Conservation (phyloP, 352 stramenopile genomes). For the Phytophthora sp. region DNA sequence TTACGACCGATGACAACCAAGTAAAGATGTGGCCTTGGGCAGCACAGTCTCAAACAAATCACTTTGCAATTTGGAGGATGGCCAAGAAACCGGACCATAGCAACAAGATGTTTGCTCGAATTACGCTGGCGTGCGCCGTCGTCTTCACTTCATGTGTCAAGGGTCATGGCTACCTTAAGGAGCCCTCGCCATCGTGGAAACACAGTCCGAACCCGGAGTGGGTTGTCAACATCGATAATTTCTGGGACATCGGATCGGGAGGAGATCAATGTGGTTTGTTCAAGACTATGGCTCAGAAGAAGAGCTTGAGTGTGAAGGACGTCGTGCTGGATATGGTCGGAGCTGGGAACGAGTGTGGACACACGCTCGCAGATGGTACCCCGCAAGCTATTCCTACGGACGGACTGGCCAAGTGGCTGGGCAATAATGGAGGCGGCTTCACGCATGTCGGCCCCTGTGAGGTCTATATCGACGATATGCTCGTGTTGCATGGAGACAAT, state of each 20-base stretch:
- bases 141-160: constrained; percentile 10
- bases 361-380: constrained; percentile 31
- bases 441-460: constrained; percentile 1
- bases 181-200: constrained; percentile 20
- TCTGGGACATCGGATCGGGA: constrained; percentile 36
- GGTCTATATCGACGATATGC: not conserved
- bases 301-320: constrained; percentile 34
- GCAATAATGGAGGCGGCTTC: constrained; percentile 39
- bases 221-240: constrained; percentile 30
- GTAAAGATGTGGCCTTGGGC: too few relatives aligned
- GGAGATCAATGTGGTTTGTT: constrained; percentile 37
- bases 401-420: constrained; percentile 33
- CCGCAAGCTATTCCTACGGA: constrained; percentile 39
- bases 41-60: too few relatives aligned
- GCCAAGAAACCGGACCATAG: too few relatives aligned
- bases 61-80: too few relatives aligned
- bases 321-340: constrained; percentile 40
- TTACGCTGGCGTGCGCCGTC: too few relatives aligned
- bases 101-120: too few relatives aligned
- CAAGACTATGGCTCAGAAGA: constrained; percentile 34
- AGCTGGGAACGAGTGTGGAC: constrained; percentile 39
- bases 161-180: constrained; percentile 31
- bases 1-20: too few relatives aligned
- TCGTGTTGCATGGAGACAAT: too few relatives aligned
- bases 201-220: constrained; percentile 21